Percentiles rank a stretch among this genome's conserved stretches.
phyloP scores from a whole-genome alignment of 441 rosid genomes.

The Kokia cookei region DNA sequence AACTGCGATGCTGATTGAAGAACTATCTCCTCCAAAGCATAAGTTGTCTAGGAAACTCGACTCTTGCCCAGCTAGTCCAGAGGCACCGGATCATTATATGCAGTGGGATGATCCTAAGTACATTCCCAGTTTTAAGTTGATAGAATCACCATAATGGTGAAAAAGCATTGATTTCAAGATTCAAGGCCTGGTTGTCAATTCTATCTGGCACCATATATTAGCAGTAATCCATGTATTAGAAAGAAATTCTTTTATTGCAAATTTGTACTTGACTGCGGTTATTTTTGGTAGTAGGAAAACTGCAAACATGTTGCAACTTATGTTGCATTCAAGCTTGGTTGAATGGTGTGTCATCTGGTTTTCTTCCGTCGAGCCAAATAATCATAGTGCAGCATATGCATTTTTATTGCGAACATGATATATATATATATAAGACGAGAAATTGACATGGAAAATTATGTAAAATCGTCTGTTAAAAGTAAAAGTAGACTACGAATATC shows the following conservation, averaged over 20 bases:
- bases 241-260: not conserved
- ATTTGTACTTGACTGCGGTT: not conserved
- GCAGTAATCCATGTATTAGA: not conserved
- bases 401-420: too few relatives aligned
- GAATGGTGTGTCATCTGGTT: not conserved
- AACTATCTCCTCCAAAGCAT: slow-evolving; percentile 13
- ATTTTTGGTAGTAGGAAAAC: not conserved
- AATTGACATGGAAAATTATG: too few relatives aligned
- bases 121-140: slow-evolving; percentile 28
- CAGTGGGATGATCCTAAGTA: slow-evolving; percentile 19
- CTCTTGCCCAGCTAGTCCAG: slow-evolving; percentile 29
- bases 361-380: not conserved
- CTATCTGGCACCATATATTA: not conserved
- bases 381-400: too few relatives aligned
- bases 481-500: too few relatives aligned
- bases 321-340: not conserved
- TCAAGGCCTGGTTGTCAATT: not conserved
- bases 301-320: not conserved
- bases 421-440: too few relatives aligned
- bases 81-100: slow-evolving; percentile 16
- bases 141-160: slow-evolving; percentile 26
- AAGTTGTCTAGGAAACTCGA: slow-evolving; percentile 15
- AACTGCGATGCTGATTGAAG: slow-evolving; percentile 17
- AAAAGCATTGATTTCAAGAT: slow-evolving; percentile 10
- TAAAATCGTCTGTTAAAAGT: too few relatives aligned